phyloP scores from a whole-genome alignment of 2,329 filamentous ascomycete species.

The Periconia digitata region DNA sequence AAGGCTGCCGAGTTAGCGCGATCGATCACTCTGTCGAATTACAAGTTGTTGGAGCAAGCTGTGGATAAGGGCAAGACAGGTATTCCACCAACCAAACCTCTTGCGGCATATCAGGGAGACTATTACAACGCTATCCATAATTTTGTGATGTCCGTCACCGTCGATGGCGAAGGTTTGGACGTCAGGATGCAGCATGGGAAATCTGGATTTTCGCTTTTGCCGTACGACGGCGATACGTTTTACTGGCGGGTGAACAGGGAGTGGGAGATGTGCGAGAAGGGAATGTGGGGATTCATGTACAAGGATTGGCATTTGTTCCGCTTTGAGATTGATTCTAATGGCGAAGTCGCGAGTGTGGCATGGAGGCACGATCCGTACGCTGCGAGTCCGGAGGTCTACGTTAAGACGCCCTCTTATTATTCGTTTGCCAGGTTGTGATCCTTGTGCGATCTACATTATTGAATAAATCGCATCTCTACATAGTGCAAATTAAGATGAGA shows the following conservation, averaged over 20 bases:
- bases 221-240: slow-evolving; percentile 11
- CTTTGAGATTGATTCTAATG: slow-evolving; percentile 4
- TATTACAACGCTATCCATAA: slow-evolving; percentile 12
- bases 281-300: slow-evolving; percentile 9
- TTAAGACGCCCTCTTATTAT: background rate
- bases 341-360: slow-evolving; percentile 3
- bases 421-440: slow-evolving; percentile 2
- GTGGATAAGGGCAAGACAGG: slow-evolving; percentile 3
- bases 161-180: slow-evolving; percentile 1
- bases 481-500: too few relatives aligned
- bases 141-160: slow-evolving; percentile 6
- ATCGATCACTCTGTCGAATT: slow-evolving; percentile 1
- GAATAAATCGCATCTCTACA: too few relatives aligned
- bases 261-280: slow-evolving; percentile 7
- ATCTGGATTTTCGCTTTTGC: slow-evolving; percentile 2
- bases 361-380: slow-evolving; percentile 11
- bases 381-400: slow-evolving; percentile 3
- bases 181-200: slow-evolving; percentile 4
- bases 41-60: slow-evolving; percentile 1
- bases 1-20: slow-evolving; percentile 4
- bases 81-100: slow-evolving; percentile 5
- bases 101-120: slow-evolving; percentile 7
- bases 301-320: slow-evolving; percentile 11
- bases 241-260: slow-evolving; percentile 7
- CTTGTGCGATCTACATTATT: background rate